phyloP scores from a whole-genome alignment of 306 rosid species.

The Dryas octopetala region DNA sequence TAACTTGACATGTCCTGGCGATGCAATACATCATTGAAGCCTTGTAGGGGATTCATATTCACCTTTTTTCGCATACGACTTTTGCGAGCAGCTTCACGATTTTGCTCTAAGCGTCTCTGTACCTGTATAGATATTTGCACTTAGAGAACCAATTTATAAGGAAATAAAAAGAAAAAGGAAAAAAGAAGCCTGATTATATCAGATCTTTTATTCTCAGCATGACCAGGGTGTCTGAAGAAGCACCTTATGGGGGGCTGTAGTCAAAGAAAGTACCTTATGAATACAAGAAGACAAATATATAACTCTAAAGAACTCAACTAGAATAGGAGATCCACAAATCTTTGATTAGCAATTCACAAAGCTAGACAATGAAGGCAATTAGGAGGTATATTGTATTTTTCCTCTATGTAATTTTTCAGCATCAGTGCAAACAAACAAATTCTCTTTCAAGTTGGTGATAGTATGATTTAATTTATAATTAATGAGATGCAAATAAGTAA shows the following conservation, averaged over 20 bases:
- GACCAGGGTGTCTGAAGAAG: not conserved
- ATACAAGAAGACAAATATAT: not conserved
- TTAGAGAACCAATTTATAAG: slow-evolving; percentile 4
- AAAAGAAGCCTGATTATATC: not conserved
- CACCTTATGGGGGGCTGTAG: not conserved
- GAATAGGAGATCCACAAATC: not conserved
- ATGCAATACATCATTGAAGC: not conserved
- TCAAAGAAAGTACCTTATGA: not conserved
- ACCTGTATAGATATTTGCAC: slow-evolving; percentile 36
- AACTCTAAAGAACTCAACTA: not conserved
- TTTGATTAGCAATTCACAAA: not conserved
- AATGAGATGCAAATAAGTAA: not conserved
- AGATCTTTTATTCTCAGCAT: not conserved
- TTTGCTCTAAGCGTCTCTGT: slow-evolving; percentile 75
- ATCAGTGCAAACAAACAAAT: not conserved
- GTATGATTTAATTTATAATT: not conserved
- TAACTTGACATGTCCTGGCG: not conserved
- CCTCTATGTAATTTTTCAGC: no score
- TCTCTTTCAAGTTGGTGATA: not conserved
- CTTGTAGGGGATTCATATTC: slow-evolving; percentile 11
- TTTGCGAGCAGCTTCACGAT: slow-evolving; percentile 89
- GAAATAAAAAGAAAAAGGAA: not conserved
- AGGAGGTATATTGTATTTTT: not conserved
- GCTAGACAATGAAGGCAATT: not conserved
- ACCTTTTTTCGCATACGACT: slow-evolving; percentile 83